A percentile compares a stretch with the other conserved stretches of the same genome.
phyloP scores from a whole-genome alignment of 2,329 filamentous ascomycete genomes.

The Fusarium sp. region DNA sequence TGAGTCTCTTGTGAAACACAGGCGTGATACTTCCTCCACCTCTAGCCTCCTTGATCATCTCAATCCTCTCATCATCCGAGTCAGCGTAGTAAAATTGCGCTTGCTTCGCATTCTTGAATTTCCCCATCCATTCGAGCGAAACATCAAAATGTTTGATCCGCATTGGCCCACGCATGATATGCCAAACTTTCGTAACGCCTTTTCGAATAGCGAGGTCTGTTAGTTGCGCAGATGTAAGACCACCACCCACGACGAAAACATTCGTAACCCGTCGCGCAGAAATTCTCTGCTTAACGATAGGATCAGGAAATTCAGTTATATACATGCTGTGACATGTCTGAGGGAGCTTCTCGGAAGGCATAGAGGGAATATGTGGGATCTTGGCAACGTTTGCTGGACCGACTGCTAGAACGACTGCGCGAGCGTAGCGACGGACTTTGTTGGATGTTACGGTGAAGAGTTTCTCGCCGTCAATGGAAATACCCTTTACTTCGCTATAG shows the following conservation, averaged over 20 bases:
- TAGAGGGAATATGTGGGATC: slow-evolving; percentile 55
- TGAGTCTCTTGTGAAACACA: slow-evolving; percentile 73
- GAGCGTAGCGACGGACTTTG: slow-evolving; percentile 64
- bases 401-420: slow-evolving; percentile 75
- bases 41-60: slow-evolving; percentile 73
- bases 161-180: slow-evolving; percentile 71
- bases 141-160: slow-evolving; percentile 82
- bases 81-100: slow-evolving; percentile 82
- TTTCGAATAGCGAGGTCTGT: slow-evolving; percentile 72
- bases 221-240: slow-evolving; percentile 80
- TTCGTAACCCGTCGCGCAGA: slow-evolving; percentile 63
- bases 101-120: slow-evolving; percentile 82
- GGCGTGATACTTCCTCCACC: slow-evolving; percentile 83
- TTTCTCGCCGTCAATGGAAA: slow-evolving; percentile 60
- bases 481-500: slow-evolving; percentile 61
- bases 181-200: slow-evolving; percentile 75
- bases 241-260: slow-evolving; percentile 78
- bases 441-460: slow-evolving; percentile 74
- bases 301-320: slow-evolving; percentile 67
- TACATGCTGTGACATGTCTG: slow-evolving; percentile 74
- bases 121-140: slow-evolving; percentile 81
- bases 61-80: slow-evolving; percentile 73
- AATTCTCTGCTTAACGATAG: slow-evolving; percentile 64
- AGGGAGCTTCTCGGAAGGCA: slow-evolving; percentile 42
- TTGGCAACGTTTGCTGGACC: slow-evolving; percentile 73